Percentiles rank a stretch among this genome's conserved stretches.
Evolutionary conservation across 2,329 filamentous ascomycete genomes (phyloP).

Genomic region (Trichophyton rubrum): DNA sequence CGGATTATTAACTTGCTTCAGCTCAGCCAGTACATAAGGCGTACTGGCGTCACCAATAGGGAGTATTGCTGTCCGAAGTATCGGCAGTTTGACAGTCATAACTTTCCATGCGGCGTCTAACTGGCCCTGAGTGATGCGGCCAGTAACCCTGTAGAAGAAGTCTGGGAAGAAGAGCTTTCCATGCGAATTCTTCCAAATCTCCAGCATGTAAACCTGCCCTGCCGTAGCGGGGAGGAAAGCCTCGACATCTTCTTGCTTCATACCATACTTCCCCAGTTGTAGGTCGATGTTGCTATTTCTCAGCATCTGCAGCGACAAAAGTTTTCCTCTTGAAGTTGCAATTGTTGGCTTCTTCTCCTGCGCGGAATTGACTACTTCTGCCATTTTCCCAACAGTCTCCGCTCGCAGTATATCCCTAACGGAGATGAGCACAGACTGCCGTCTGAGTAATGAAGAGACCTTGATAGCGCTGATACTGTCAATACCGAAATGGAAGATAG

Average conservation of each 20-base stretch:
- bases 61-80: constrained; percentile 58
- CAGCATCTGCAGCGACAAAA: constrained; percentile 22
- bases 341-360: constrained; percentile 9
- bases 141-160: constrained; percentile 50
- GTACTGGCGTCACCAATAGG: constrained; percentile 34
- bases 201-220: constrained; percentile 71
- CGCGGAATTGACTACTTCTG: constrained; percentile 23
- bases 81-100: constrained; percentile 44
- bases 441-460: constrained; percentile 57
- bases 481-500: constrained; percentile 71
- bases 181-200: constrained; percentile 55
- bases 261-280: constrained; percentile 28
- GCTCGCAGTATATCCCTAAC: constrained; percentile 61
- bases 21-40: constrained; percentile 53
- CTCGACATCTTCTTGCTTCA: constrained; percentile 41
- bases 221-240: constrained; percentile 55
- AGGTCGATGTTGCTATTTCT: not conserved
- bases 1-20: constrained; percentile 30
- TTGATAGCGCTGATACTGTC: constrained; percentile 91
- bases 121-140: constrained; percentile 24
- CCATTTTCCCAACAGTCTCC: constrained; percentile 54
- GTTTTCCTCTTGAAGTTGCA: constrained; percentile 14
- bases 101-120: constrained; percentile 50
- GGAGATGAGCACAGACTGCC: constrained; percentile 45
- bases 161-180: constrained; percentile 60